A percentile compares a stretch with the other conserved stretches of the same genome.
phyloP scores from a whole-genome alignment of 805 yeast genomes.

The Spathaspora sp. region DNA sequence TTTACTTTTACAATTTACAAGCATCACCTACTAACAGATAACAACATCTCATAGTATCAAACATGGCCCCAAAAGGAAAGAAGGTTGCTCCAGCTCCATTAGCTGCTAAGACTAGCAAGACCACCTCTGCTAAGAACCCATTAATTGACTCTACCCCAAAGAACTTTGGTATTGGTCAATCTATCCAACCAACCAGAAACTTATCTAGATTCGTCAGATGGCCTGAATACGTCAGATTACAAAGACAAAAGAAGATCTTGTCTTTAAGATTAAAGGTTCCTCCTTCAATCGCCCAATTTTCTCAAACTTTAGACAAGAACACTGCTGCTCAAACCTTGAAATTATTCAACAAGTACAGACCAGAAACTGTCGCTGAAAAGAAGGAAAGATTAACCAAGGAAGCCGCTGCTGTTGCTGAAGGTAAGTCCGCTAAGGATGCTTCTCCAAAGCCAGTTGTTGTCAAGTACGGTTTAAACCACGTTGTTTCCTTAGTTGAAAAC shows the following conservation, averaged over 20 bases:
- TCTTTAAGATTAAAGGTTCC: conserved; percentile 97
- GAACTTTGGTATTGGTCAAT: conserved; percentile 96
- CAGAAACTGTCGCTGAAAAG: conserved; percentile 96
- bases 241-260: conserved; percentile 98
- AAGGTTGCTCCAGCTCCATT: conserved; percentile 99
- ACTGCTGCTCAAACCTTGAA: conserved; percentile 96
- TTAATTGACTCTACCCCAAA: conserved; percentile 85
- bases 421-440: conserved; percentile 94
- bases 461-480: conserved; percentile 99
- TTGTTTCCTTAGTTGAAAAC: conserved; percentile 94
- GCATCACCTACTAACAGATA: background rate
- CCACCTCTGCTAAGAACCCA: conserved; percentile 61
- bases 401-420: conserved; percentile 98
- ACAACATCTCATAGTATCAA: conserved; percentile 7
- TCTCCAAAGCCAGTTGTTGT: conserved; percentile 96
- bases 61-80: conserved; percentile 48
- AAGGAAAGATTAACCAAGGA: conserved; percentile 98
- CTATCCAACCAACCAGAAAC: conserved; percentile 93
- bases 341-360: conserved; percentile 98
- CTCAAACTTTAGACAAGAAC: conserved; percentile 95
- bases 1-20: background rate
- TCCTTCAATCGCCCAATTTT: conserved; percentile 97
- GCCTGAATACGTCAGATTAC: conserved; percentile 98
- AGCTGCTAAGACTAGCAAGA: conserved; percentile 58
- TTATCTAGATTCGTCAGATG: conserved; percentile 96